These are phyloP conservation scores for Wallacemonas sp. DNA, from an alignment of 208 protist genomes.

Conservation along the genomic window DNA sequence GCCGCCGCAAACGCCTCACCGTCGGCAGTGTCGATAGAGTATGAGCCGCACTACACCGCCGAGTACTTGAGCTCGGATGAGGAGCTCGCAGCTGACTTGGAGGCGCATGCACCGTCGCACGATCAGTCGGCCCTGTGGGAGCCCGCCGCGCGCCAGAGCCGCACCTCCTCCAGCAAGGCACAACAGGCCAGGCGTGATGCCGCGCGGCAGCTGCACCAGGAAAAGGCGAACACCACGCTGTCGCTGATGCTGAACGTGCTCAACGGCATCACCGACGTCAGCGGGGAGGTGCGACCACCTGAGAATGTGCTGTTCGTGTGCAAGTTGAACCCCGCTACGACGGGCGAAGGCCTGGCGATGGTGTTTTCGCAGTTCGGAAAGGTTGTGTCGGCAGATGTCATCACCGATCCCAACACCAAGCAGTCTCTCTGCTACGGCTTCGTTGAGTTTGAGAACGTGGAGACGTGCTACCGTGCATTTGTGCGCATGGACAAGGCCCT, in stretches of 20 bases:
- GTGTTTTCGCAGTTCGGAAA: slow-evolving; percentile 97
- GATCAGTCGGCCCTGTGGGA: not conserved
- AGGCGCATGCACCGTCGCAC: not conserved
- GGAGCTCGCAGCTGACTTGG: slow-evolving; percentile 14
- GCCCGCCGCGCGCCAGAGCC: not conserved
- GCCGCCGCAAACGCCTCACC: not conserved
- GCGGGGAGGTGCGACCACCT: slow-evolving; percentile 91
- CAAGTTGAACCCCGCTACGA: slow-evolving; percentile 97
- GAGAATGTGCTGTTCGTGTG: slow-evolving; percentile 99
- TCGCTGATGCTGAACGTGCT: slow-evolving; percentile 95
- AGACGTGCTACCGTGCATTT: slow-evolving; percentile 91
- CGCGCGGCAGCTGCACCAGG: slow-evolving; percentile 33
- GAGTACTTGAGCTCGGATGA: slow-evolving; percentile 76
- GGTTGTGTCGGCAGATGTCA: slow-evolving; percentile 83
- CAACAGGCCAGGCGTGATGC: slow-evolving; percentile 15
- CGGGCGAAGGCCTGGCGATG: slow-evolving; percentile 92
- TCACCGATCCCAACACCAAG: slow-evolving; percentile 61
- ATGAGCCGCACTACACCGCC: slow-evolving; percentile 65
- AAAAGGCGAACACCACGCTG: slow-evolving; percentile 67
- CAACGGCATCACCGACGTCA: slow-evolving; percentile 93
- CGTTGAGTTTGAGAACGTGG: slow-evolving; percentile 95
- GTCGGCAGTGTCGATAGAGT: slow-evolving; percentile 28
- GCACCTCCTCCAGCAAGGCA: slow-evolving; percentile 12
- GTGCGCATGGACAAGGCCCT: slow-evolving; percentile 98
- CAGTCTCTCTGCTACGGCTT: slow-evolving; percentile 97